phyloP scores from a whole-genome alignment of 2,329 filamentous ascomycete species.

The Pseudogymnoascus sp. region DNA sequence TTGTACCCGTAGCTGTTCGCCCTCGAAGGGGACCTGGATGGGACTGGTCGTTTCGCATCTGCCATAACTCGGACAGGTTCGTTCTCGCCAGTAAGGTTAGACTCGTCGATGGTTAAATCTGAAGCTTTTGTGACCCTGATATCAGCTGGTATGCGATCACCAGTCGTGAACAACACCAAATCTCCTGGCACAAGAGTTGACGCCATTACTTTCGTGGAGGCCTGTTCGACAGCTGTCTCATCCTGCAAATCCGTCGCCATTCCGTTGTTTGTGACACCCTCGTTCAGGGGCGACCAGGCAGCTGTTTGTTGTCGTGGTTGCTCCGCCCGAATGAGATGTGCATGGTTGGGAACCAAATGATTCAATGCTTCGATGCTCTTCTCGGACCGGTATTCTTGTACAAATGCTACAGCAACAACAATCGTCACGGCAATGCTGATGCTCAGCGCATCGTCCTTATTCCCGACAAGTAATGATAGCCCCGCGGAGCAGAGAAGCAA shows the following conservation, averaged over 20 bases:
- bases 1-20: conserved; percentile 16
- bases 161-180: conserved; percentile 87
- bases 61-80: conserved; percentile 78
- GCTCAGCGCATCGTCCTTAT: conserved; percentile 89
- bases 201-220: conserved; percentile 80
- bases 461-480: conserved; percentile 84
- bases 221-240: conserved; percentile 54
- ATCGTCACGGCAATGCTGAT: conserved; percentile 96
- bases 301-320: background rate
- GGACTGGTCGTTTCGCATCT: conserved; percentile 41
- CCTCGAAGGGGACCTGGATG: conserved; percentile 13
- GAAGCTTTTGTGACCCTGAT: conserved; percentile 86
- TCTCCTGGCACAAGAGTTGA: conserved; percentile 85
- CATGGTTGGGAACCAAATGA: conserved; percentile 88
- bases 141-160: conserved; percentile 93
- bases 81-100: conserved; percentile 94
- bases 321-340: conserved; percentile 72
- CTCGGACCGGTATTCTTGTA: conserved; percentile 96
- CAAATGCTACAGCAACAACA: conserved; percentile 90
- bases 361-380: conserved; percentile 94
- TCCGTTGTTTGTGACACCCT: conserved; percentile 12
- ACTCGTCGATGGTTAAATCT: conserved; percentile 90
- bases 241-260: conserved; percentile 27
- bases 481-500: conserved; percentile 84
- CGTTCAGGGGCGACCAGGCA: background rate